Evolutionary conservation across 441 rosid species (phyloP), one percentile per base, ranked within the genome.

Genomic region (Geranium incanum): DNA sequence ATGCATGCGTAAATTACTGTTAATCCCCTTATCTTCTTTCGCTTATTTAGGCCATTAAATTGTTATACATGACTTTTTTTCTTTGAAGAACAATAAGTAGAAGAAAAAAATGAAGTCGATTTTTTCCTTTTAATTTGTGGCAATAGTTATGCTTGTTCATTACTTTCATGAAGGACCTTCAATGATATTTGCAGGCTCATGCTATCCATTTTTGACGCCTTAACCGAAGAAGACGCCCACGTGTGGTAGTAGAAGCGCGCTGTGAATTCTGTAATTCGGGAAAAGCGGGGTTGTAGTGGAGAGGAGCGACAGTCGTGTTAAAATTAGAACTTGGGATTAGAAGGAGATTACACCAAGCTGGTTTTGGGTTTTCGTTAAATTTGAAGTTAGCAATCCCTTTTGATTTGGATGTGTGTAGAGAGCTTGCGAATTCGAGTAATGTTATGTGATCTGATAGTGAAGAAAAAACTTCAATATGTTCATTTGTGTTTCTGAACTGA

Each of bases 141-240:
- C 33, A 28, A 28, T 28, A 28, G 33, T 28, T 28, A 28, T 28
- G 33, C 33, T 28, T 28, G 33, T 28, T 28, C 33, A 28, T 43
- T 43, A 11, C 43, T 43, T 43, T 5, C 43, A 0, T 4, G 43
- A 39, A 39, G 43, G 8, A 39, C 43, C 43, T 7, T 43, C 11
- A 7, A 43, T 43, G 50, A 43, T 43, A 70, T 63, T 69, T 79
- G 85, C 89, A 87, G 91, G 85, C 78, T 84, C 18, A 71, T 80
- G 50, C 12, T 84, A 45, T 50, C 78, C 60, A 76, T 78, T 45
- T 83, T 87, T 72, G 74, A 77, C 69, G 21, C 80, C 70, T 71
- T 85, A 45, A 73, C 74, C 3, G 79, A 77, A 38, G 82, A 72
- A 0, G 88, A 81, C 69, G 81, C 75, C 0, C 74, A 69, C n/a